A percentile compares a stretch with the other conserved stretches of the same genome.
These are phyloP conservation scores for Fusarium protoensiforme DNA, from an alignment of 2,329 filamentous ascomycete species.

Conservation along the genomic window DNA sequence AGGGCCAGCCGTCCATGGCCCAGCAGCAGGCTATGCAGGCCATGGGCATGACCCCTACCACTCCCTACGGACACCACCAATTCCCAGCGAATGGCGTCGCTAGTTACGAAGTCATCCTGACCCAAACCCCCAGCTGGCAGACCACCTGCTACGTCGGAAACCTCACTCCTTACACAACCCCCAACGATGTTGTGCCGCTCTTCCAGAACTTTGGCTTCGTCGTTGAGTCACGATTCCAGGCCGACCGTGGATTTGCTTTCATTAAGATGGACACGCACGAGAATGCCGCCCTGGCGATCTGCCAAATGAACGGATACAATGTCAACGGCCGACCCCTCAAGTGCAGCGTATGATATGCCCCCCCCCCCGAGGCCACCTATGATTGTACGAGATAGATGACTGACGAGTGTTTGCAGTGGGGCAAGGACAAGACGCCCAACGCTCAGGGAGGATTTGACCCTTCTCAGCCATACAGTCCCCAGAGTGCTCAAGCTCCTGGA, in stretches of 20 bases:
- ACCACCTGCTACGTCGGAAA: slow-evolving; percentile 99
- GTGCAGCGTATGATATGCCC: slow-evolving; percentile 84
- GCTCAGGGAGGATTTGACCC: slow-evolving; percentile 78
- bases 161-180: slow-evolving; percentile 95
- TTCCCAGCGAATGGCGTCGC: slow-evolving; percentile 97
- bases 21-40: slow-evolving; percentile 97
- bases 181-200: slow-evolving; percentile 94
- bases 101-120: slow-evolving; percentile 96
- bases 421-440: slow-evolving; percentile 95
- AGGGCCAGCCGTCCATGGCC: slow-evolving; percentile 98
- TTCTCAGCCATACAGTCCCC: slow-evolving; percentile 76
- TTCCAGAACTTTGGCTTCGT: slow-evolving; percentile 99
- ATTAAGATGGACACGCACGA: slow-evolving; percentile 99
- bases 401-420: slow-evolving; percentile 75
- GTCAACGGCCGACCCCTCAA: slow-evolving; percentile 97
- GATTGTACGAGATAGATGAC: slow-evolving; percentile 3
- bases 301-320: slow-evolving; percentile 96
- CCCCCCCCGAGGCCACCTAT: background rate
- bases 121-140: slow-evolving; percentile 97
- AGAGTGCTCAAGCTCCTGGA: slow-evolving; percentile 76
- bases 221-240: slow-evolving; percentile 96
- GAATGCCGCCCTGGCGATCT: slow-evolving; percentile 98
- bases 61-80: slow-evolving; percentile 95
- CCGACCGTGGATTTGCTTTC: slow-evolving; percentile 96
- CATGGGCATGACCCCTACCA: slow-evolving; percentile 98